Percentiles rank a stretch among this genome's conserved stretches.
These are phyloP conservation scores for Calonectria pauciramosa DNA, from an alignment of 2,329 filamentous ascomycete species.

Conservation along the genomic window DNA sequence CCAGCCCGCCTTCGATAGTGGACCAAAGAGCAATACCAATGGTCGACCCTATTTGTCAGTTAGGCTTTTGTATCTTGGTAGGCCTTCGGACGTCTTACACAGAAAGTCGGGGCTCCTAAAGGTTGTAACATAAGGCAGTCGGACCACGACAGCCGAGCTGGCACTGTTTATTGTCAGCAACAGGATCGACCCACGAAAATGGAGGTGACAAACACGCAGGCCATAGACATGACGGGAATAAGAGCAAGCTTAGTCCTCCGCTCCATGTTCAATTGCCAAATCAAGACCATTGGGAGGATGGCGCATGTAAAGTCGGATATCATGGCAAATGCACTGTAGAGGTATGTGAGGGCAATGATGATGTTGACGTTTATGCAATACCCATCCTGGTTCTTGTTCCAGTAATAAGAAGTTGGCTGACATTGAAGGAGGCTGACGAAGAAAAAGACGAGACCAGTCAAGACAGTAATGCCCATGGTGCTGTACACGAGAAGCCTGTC, in stretches of 20 bases:
- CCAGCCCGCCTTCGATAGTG: slow-evolving; percentile 60
- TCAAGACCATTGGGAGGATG: slow-evolving; percentile 65
- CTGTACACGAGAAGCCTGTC: slow-evolving; percentile 55
- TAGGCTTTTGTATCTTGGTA: neutral
- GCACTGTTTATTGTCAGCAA: slow-evolving; percentile 49
- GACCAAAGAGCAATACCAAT: slow-evolving; percentile 64
- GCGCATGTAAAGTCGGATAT: slow-evolving; percentile 66
- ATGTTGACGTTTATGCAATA: slow-evolving; percentile 56
- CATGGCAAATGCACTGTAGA: slow-evolving; percentile 64
- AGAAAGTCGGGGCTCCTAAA: slow-evolving; percentile 59
- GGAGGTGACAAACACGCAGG: slow-evolving; percentile 63
- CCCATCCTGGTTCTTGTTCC: slow-evolving; percentile 52
- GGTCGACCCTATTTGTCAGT: slow-evolving; percentile 49
- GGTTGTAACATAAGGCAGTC: slow-evolving; percentile 55
- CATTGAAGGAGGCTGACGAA: slow-evolving; percentile 59
- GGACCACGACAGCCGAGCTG: slow-evolving; percentile 59
- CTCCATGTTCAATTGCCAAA: slow-evolving; percentile 69
- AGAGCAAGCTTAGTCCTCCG: slow-evolving; percentile 64
- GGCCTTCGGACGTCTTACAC: slow-evolving; percentile 47
- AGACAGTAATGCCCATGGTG: slow-evolving; percentile 51
- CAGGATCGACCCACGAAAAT: too few relatives aligned
- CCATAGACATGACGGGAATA: slow-evolving; percentile 67
- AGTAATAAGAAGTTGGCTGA: slow-evolving; percentile 56
- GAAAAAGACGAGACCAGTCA: slow-evolving; percentile 56
- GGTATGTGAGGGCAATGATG: slow-evolving; percentile 65